A percentile compares a stretch with the other conserved stretches of the same genome.
phyloP scores from a whole-genome alignment of 129 eudicot genomes.

The Escallonia herrerae region DNA sequence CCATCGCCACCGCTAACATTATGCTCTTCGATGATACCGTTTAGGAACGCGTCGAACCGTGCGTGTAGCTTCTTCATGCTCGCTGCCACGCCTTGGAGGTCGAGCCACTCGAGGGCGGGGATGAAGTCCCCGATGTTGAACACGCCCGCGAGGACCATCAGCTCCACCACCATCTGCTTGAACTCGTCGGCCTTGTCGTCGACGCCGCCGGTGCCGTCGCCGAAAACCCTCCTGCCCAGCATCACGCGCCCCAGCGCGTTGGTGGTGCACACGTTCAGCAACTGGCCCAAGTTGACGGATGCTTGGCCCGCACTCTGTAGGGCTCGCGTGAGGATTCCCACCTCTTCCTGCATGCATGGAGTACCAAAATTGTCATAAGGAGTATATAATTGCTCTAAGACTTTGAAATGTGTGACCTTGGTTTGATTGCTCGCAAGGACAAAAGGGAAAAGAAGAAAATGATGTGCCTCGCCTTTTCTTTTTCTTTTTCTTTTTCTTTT shows the following conservation, averaged over 20 bases:
- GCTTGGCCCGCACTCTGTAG: slow-evolving; percentile 34
- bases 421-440: too few relatives aligned
- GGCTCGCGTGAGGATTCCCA: slow-evolving; percentile 40
- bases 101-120: slow-evolving; percentile 60
- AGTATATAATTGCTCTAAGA: too few relatives aligned
- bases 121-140: slow-evolving; percentile 86
- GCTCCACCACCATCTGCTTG: slow-evolving; percentile 85
- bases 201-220: slow-evolving; percentile 35
- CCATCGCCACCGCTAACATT: slow-evolving; percentile 1
- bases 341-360: slow-evolving; percentile 52
- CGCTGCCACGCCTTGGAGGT: slow-evolving; percentile 58
- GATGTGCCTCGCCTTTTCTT: too few relatives aligned
- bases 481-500: too few relatives aligned
- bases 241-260: slow-evolving; percentile 76
- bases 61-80: slow-evolving; percentile 79
- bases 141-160: slow-evolving; percentile 75
- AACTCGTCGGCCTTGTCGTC: slow-evolving; percentile 68
- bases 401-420: too few relatives aligned
- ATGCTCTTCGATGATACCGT: slow-evolving; percentile 54
- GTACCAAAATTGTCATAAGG: too few relatives aligned
- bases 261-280: slow-evolving; percentile 74
- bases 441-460: too few relatives aligned
- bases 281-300: slow-evolving; percentile 43
- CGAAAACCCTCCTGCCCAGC: slow-evolving; percentile 66
- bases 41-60: slow-evolving; percentile 60